Base-by-base conservation (phyloP, 306 rosid genomes). In the Cucurbita maxima region DNA sequence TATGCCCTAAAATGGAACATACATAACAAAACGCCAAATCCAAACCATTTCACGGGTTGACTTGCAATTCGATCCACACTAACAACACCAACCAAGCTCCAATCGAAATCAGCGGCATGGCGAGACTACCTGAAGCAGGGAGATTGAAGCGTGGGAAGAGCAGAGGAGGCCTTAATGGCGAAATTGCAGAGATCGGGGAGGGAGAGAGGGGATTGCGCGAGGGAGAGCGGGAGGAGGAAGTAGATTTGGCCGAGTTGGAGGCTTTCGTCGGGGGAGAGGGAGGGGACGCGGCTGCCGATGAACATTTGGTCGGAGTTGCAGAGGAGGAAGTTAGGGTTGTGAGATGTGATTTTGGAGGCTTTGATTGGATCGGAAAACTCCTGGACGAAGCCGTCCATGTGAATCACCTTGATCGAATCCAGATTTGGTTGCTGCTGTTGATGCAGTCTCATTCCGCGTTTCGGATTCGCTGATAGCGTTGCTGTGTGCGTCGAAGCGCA, bases 221-320 rank as follows among this genome's bases (percentile, higher is more conserved):
- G 60, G 41, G 84, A 80, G 48, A 70, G 76, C 1, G 96, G 91
- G 47, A 90, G 30, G 6, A 90, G 81, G 75, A 92, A 87, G 82
- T 92, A 92, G 69, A 92, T 88, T 82, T 88, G 84, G 4, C 96
- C 91, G 0, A 83, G 82, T 8, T 79, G 79, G 40, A 88, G 89
- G 48, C 79, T 80, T 47, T 90, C 93, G 0, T 86, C 88, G 7
- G 80, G 88, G 14, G 90, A 58, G 25, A 88, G 76, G 5, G 77
- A 82, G 44, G 92, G 82, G 70, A 82, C 57, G 67, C 86, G 77
- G 78, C 75, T 74, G 57, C 96, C 98, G 6, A 92, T 71, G 14
- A 72, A 67, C 82, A 92, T 76, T 51, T 88, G 75, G 72, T 90
- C 96, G 1, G 89, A 82, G 77, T 85, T 86, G 77, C 96, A 84